Evolutionary conservation across 2,329 filamentous ascomycete species (phyloP).

Genomic region (Botrytis pseudocinerea): DNA sequence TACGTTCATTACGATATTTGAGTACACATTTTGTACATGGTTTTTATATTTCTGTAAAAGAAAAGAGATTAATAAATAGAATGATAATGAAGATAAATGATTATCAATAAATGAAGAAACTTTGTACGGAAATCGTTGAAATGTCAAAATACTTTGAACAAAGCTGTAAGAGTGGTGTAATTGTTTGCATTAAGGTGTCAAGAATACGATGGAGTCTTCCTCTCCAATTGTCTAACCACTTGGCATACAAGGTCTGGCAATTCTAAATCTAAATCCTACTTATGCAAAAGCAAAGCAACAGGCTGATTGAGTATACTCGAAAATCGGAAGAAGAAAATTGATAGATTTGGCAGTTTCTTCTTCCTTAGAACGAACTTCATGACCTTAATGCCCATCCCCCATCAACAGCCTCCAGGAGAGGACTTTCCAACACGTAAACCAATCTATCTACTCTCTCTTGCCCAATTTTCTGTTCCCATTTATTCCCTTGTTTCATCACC

Average conservation of each 20-base stretch:
- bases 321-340: no score
- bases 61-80: background rate
- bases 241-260: accelerated
- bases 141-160: background rate
- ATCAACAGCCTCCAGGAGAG: conserved; percentile 32
- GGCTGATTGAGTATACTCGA: background rate
- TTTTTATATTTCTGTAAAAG: background rate
- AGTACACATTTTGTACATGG: background rate
- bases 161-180: no score
- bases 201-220: background rate
- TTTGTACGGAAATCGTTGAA: background rate
- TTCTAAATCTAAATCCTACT: background rate
- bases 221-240: background rate
- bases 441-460: conserved; percentile 26
- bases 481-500: conserved; percentile 37
- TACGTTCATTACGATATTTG: background rate
- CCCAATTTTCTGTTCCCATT: conserved; percentile 32
- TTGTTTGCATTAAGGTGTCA: background rate
- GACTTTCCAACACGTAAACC: conserved; percentile 35
- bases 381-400: conserved; percentile 32
- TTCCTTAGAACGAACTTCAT: background rate
- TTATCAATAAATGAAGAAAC: background rate
- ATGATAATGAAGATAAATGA: background rate
- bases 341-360: background rate
- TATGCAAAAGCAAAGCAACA: background rate